Evolutionary conservation across 495 filamentous ascomycete genomes (phyloP).

Genomic region (Achaetomiella virescens): DNA sequence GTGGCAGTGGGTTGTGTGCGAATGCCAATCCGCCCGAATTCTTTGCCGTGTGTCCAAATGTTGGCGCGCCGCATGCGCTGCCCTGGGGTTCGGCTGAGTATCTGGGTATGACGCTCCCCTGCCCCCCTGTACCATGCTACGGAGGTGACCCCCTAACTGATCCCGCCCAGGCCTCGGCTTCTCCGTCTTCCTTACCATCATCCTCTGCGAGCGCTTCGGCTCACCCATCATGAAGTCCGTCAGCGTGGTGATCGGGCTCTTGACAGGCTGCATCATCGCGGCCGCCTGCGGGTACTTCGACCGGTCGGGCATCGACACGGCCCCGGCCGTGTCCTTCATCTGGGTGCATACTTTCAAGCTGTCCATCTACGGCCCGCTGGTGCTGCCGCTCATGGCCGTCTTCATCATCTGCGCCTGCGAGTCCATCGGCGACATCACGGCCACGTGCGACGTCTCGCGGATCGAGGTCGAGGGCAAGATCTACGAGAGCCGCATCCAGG

Average conservation of each 20-base stretch:
- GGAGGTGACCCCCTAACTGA: too few species aligned
- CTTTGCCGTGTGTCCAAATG: conserved; percentile 63
- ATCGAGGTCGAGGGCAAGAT: conserved; percentile 71
- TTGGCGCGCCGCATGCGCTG: conserved; percentile 68
- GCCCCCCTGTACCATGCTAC: too few species aligned
- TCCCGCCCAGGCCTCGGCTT: conserved; percentile 56
- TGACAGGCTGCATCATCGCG: conserved; percentile 83
- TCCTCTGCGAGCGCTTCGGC: conserved; percentile 80
- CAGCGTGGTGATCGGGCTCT: conserved; percentile 71
- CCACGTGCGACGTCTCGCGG: conserved; percentile 74
- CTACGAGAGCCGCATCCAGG: conserved; percentile 88
- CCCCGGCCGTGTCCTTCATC: conserved; percentile 75
- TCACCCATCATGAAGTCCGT: conserved; percentile 62
- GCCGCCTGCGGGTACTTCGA: conserved; percentile 82
- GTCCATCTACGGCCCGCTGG: conserved; percentile 72
- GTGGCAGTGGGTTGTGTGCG: conserved; percentile 62
- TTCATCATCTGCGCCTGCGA: conserved; percentile 88
- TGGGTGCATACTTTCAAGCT: conserved; percentile 88
- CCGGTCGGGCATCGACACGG: conserved; percentile 56
- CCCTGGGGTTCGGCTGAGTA: conserved; percentile 86
- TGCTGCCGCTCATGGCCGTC: conserved; percentile 76
- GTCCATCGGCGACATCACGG: conserved; percentile 75
- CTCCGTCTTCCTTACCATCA: conserved; percentile 81
- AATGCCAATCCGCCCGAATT: conserved; percentile 47
- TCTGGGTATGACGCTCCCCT: conserved; percentile 52